phyloP scores from a whole-genome alignment of 1,139 yeast species.

The Candida smagusa region DNA sequence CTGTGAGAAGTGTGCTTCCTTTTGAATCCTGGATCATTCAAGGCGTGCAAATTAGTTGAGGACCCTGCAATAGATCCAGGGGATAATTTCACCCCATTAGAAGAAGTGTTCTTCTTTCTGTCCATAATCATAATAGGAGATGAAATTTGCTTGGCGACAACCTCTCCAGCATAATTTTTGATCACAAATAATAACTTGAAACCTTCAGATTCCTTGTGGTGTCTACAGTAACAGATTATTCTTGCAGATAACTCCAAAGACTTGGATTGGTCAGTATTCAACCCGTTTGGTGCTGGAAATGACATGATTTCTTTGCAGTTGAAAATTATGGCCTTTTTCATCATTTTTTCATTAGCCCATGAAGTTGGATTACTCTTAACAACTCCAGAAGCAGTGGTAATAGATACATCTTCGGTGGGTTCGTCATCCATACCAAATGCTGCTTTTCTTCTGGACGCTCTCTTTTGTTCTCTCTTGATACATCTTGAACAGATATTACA shows the following conservation, averaged over 20 bases:
- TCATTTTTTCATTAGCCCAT: constrained; percentile 73
- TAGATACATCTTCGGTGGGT: constrained; percentile 10
- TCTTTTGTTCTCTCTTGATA: constrained; percentile 84
- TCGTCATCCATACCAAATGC: constrained; percentile 46
- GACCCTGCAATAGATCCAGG: constrained; percentile 23
- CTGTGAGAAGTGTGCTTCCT: constrained; percentile 5
- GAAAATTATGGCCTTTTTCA: constrained; percentile 81
- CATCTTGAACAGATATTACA: constrained; percentile 85
- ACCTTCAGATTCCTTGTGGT: constrained; percentile 82
- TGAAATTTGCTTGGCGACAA: constrained; percentile 72
- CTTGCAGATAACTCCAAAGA: constrained; percentile 76
- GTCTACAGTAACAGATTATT: constrained; percentile 93
- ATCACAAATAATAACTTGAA: constrained; percentile 72
- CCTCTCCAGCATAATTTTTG: constrained; percentile 53
- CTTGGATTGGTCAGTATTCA: constrained; percentile 31
- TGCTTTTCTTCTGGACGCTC: constrained; percentile 84
- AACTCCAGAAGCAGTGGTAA: constrained; percentile 21
- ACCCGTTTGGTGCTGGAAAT: constrained; percentile 62
- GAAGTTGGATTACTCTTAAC: constrained; percentile 48
- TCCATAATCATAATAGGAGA: constrained; percentile 87
- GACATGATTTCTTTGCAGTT: constrained; percentile 86
- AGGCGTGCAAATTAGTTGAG: constrained; percentile 14
- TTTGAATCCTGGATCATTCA: constrained; percentile 5
- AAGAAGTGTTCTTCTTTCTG: constrained; percentile 62
- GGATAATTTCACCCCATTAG: constrained; percentile 13